These are phyloP conservation scores for Macadamia tetraphylla DNA, from an alignment of 164 flowering plant genomes.

Conservation along the genomic window DNA sequence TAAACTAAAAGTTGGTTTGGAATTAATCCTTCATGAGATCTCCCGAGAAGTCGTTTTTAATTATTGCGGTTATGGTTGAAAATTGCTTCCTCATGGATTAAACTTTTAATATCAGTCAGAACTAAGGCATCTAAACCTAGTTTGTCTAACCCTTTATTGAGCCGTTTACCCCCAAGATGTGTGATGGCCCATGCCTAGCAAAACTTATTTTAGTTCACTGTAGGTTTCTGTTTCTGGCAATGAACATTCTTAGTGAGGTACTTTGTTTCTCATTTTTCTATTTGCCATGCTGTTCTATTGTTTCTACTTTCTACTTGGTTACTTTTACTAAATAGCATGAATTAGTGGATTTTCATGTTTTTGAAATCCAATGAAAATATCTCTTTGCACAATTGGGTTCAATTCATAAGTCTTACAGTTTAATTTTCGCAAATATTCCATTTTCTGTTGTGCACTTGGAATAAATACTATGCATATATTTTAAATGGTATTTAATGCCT, in stretches of 20 bases:
- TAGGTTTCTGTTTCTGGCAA: background rate
- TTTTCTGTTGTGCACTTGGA: background rate
- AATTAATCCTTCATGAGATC: background rate
- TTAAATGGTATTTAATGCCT: too few species aligned
- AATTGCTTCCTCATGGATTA: background rate
- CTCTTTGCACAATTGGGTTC: background rate
- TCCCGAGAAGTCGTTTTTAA: background rate
- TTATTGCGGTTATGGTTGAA: background rate
- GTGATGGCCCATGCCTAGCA: background rate
- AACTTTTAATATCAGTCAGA: background rate
- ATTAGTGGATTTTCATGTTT: background rate
- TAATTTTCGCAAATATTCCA: background rate
- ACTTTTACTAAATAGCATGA: background rate
- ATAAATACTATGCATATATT: background rate
- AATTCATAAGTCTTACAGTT: background rate
- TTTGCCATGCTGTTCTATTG: too few species aligned
- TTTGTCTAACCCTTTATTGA: background rate
- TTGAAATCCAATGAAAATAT: background rate
- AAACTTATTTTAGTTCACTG: background rate
- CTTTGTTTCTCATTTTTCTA: too few species aligned
- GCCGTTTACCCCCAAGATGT: background rate
- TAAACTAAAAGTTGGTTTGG: background rate
- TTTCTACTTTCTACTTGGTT: too few species aligned
- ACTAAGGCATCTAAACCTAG: background rate
- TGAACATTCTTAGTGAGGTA: too few species aligned